Conservation (phyloP, 225 moss, liverwort and hornwort species). For the Pleurozium schreberi region DNA sequence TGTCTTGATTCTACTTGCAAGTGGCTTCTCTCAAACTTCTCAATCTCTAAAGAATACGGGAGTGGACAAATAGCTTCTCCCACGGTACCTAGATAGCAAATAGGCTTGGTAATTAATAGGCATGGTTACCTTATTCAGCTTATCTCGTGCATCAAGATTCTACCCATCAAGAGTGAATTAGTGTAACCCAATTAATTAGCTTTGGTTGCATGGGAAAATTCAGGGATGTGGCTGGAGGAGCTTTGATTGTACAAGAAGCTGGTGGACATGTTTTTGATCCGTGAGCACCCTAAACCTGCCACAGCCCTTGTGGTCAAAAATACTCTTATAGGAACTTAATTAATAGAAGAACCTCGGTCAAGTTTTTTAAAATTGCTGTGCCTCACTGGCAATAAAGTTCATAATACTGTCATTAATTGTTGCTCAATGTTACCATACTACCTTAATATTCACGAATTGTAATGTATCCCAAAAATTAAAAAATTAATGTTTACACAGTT, state of each 20-base stretch:
- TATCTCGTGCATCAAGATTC: not conserved
- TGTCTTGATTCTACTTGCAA: not conserved
- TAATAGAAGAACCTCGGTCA: not conserved
- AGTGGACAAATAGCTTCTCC: not conserved
- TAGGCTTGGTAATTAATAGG: not conserved
- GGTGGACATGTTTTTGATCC: slow-evolving; percentile 83
- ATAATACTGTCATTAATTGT: not conserved
- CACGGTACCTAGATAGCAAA: not conserved
- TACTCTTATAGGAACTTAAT: not conserved
- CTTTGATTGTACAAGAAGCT: slow-evolving; percentile 68
- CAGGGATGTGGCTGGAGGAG: slow-evolving; percentile 95
- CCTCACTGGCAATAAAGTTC: not conserved
- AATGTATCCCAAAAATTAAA: not conserved
- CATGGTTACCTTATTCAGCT: not conserved
- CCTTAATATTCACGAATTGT: not conserved
- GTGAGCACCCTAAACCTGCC: slow-evolving; percentile 16
- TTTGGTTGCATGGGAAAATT: not conserved
- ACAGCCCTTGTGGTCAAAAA: not conserved
- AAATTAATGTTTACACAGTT: not conserved
- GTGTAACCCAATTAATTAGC: not conserved
- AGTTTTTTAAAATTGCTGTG: not conserved
- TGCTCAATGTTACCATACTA: not conserved
- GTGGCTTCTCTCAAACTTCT: not conserved
- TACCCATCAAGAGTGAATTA: not conserved
- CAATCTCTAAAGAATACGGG: not conserved